Conservation (phyloP, 805 yeast genomes). For the Pichia occidentalis region DNA sequence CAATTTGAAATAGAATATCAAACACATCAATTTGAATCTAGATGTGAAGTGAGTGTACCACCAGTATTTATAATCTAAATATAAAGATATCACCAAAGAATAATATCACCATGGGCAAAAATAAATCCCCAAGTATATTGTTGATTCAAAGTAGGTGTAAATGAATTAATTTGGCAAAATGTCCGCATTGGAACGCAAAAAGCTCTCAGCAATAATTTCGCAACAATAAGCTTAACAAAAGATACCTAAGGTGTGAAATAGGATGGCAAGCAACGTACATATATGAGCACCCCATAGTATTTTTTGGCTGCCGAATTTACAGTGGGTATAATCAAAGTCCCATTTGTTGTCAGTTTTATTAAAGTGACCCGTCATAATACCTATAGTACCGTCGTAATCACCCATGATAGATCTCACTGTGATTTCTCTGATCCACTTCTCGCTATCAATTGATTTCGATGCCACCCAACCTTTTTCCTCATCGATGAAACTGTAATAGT, state of each 20-base stretch:
- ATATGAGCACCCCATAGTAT: slow-evolving; percentile 92
- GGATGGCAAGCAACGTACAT: slow-evolving; percentile 34
- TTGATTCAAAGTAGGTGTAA: no score
- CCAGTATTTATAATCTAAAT: no score
- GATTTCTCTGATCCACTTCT: slow-evolving; percentile 55
- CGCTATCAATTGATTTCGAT: slow-evolving; percentile 33
- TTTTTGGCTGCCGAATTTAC: slow-evolving; percentile 84
- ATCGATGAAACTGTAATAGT: slow-evolving; percentile 46
- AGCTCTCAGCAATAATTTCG: no score
- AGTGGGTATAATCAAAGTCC: slow-evolving; percentile 64
- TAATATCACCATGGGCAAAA: no score
- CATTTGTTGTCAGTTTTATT: slow-evolving; percentile 38
- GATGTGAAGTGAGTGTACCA: no score
- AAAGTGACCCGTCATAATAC: slow-evolving; percentile 72
- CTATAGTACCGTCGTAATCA: slow-evolving; percentile 84
- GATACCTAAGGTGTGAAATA: slow-evolving; percentile 23
- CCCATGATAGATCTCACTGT: slow-evolving; percentile 97
- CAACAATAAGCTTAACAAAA: not conserved
- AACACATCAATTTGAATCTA: no score
- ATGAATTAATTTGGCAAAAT: no score
- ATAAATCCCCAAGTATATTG: no score
- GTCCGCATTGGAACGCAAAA: no score
- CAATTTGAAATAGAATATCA: no score
- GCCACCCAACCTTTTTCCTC: slow-evolving; percentile 53
- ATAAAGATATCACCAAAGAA: no score